Evolutionary conservation across 805 yeast species (phyloP), one percentile per base, ranked within the genome.

Genomic region (Metschnikowia koreensis): DNA sequence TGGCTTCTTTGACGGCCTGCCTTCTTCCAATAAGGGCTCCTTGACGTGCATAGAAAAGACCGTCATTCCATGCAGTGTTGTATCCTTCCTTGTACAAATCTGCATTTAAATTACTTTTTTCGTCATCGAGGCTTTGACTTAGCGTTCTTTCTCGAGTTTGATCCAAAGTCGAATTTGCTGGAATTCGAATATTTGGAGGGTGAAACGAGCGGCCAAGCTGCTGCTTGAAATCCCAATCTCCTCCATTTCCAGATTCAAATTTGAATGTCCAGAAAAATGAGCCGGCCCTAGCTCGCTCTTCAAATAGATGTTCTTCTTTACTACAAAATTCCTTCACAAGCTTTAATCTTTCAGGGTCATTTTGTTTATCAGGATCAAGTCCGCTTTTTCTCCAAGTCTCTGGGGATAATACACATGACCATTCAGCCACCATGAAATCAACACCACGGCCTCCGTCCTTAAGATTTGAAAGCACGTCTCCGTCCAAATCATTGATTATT

Each of bases 221-320:
- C 37, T 89, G 87, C 27, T 78, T 76, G 69, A 89, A 86, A 46
- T 94, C 97, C 98, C 98, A 93, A 68, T 89, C 97, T 12, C 98
- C 98, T 41, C 97, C 97, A 63, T 84, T 86, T 1, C 97, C 97
- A 52, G 82, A 76, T 63, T 86, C 81, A 63, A 92, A 92, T 68
- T 90, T 89, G 67, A 71, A 87, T 1, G 97, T 88, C 98, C 98
- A 93, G 69, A 93, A 93, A 67, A 78, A 92, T 52, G 81, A 77
- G 0, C 98, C 98, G 52, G 82, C 78, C 11, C 74, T 66, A 10
- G 75, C 67, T 38, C 86, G 70, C 38, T 77, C 60, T 4, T 66
- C 63, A 61, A 87, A 81, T 6, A 80, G 56, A 2, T 68, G 61
- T 6, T 69, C 57, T 66, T 89, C 84, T 12, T 65, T 66, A 15